Base-by-base conservation (phyloP, 768 basidiomycete genomes). In the Lactarius hatsudake region DNA sequence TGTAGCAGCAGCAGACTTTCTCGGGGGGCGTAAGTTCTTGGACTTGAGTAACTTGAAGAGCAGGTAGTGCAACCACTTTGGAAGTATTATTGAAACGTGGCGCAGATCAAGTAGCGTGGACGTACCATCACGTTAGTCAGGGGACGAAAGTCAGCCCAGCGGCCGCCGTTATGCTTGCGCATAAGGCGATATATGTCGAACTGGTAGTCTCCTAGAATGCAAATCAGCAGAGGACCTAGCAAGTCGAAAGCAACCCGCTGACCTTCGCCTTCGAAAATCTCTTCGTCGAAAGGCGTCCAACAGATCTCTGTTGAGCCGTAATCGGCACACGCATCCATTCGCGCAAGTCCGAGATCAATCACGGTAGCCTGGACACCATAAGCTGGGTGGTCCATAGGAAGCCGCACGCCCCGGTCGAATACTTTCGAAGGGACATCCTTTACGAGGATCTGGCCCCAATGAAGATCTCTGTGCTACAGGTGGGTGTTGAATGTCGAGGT, bases 391-490 rank as follows among this genome's bases (percentile, higher is more conserved):
- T 93, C 91, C 91, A 93, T 91, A 30, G 79, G 75, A 36, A 81
- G 63, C 38, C 78, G 75, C 60, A 48, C 56, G 13, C 54, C 48
- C 75, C 75, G 69, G 71, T 70, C 43, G 57, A 74, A 61, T 72
- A 45, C 62, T 40, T 17, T 43, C 13, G 61, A 68, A 28, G 82
- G 77, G 3, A 83, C 65, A 66, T 82, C 81, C 73, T 88, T 87
- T 58, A 98, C 86, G 9, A 99, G 83, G 59, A 99, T 91, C 76
- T 99, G 97, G 26, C 97, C 97, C 86, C 93, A 94, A 73, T 99
- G 97, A n/a, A 99, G 85, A 76, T 99, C 97, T 38, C 97, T 94
- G 77, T 99, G 97, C 96, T 99, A 73, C 59, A 32, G 18, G 32
- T 42, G 4, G 32, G 20, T 28, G 62, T 43, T 67, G 32, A 20